A percentile compares a stretch with the other conserved stretches of the same genome.
Conservation (phyloP, 345 rosid genomes). For the Diplotaxis tenuifolia region DNA sequence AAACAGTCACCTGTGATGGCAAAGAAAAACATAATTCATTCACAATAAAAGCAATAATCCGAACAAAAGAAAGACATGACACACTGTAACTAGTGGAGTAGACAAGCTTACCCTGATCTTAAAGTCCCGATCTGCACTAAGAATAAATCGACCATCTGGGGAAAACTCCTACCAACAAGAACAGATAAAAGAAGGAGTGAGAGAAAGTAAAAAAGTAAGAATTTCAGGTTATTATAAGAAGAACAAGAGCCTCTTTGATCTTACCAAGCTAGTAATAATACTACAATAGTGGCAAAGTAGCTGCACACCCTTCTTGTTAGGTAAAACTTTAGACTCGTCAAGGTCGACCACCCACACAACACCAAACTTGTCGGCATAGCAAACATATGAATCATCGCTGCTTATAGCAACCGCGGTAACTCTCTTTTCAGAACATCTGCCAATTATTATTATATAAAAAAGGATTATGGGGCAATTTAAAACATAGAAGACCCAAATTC, state of each 20-base stretch:
- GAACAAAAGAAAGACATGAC: conserved; percentile 9
- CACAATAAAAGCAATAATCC: conserved; percentile 7
- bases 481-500: too few relatives aligned
- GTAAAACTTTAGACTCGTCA: conserved; percentile 36
- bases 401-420: conserved; percentile 78
- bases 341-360: conserved; percentile 83
- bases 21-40: conserved; percentile 26
- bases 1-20: conserved; percentile 59
- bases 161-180: conserved; percentile 68
- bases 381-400: conserved; percentile 58
- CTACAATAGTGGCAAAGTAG: conserved; percentile 93
- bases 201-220: neutral
- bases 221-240: neutral
- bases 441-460: neutral
- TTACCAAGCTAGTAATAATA: conserved; percentile 84
- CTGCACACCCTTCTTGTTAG: conserved; percentile 54
- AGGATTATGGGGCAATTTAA: too few relatives aligned
- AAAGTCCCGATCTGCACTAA: conserved; percentile 85
- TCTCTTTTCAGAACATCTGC: conserved; percentile 85
- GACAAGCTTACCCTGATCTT: conserved; percentile 74
- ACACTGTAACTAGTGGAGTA: conserved; percentile 11
- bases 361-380: conserved; percentile 94
- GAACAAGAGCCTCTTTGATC: neutral
- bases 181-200: conserved; percentile 9
- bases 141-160: conserved; percentile 69